Conservation (phyloP, 345 rosid species). For the Rhizophora mangle region DNA sequence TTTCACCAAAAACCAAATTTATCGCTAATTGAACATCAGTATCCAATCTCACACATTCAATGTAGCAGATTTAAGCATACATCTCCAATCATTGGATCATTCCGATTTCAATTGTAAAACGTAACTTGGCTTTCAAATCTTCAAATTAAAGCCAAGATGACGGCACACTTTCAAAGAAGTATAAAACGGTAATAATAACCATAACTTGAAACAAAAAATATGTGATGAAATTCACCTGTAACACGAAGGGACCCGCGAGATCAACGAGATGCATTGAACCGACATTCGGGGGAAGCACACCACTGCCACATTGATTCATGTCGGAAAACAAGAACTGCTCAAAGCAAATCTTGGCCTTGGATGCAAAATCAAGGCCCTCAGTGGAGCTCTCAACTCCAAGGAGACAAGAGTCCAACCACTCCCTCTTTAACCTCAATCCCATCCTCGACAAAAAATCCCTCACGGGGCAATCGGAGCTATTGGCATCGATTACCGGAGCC, state of each 20-base stretch:
- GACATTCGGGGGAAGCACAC: slow-evolving; percentile 68
- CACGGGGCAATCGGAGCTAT: slow-evolving; percentile 40
- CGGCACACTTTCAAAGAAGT: background rate
- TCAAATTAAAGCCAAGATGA: no score
- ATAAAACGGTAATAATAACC: background rate
- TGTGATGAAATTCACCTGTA: slow-evolving; percentile 52
- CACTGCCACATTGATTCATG: slow-evolving; percentile 72
- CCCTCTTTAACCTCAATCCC: slow-evolving; percentile 64
- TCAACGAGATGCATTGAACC: slow-evolving; percentile 63
- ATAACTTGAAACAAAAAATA: background rate
- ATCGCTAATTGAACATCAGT: no score
- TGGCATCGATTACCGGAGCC: slow-evolving; percentile 9
- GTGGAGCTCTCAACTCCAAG: slow-evolving; percentile 44
- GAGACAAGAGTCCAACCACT: slow-evolving; percentile 65
- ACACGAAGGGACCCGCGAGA: slow-evolving; percentile 79
- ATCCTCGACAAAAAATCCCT: slow-evolving; percentile 40
- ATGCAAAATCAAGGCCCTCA: slow-evolving; percentile 40
- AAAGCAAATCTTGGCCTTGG: slow-evolving; percentile 76
- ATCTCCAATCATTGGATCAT: no score
- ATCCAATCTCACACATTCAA: no score
- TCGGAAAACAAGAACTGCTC: slow-evolving; percentile 73
- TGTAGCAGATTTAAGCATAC: no score
- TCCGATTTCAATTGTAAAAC: no score
- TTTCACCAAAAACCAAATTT: background rate
- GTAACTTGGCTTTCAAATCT: no score